A percentile compares a stretch with the other conserved stretches of the same genome.
Evolutionary conservation across 768 basidiomycete species (phyloP).

Genomic region (Boletus bicolor): DNA sequence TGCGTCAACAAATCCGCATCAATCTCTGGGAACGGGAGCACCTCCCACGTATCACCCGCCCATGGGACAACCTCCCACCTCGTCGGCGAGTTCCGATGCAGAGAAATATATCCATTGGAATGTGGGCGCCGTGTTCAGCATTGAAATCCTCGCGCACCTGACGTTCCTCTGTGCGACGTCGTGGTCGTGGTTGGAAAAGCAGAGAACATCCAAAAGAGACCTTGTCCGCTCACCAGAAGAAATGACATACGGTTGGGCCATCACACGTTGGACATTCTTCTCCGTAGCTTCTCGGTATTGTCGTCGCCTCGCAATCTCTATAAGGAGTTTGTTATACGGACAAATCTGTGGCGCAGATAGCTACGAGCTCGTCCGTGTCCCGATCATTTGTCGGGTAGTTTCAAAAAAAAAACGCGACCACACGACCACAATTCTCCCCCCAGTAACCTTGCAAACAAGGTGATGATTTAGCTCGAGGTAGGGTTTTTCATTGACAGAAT

Average conservation of each 20-base stretch:
- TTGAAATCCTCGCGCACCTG: slow-evolving; percentile 66
- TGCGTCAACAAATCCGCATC: slow-evolving; percentile 55
- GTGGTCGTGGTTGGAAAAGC: not conserved
- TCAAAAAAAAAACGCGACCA: too few species aligned
- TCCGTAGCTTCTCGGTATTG: slow-evolving; percentile 66
- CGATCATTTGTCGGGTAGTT: too few species aligned
- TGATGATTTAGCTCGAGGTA: too few species aligned
- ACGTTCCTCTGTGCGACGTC: slow-evolving; percentile 55
- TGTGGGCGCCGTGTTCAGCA: slow-evolving; percentile 63
- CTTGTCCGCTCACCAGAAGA: slow-evolving; percentile 49
- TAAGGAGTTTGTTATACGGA: slow-evolving; percentile 65
- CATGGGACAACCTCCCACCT: slow-evolving; percentile 65
- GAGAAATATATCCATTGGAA: slow-evolving; percentile 78
- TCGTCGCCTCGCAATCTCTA: slow-evolving; percentile 69
- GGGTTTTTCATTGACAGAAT: too few species aligned
- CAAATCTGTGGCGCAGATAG: slow-evolving; percentile 59
- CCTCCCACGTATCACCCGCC: slow-evolving; percentile 52
- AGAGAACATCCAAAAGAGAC: not conserved
- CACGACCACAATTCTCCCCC: too few species aligned
- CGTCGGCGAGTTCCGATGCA: slow-evolving; percentile 72
- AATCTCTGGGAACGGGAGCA: slow-evolving; percentile 64
- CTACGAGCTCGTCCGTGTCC: too few species aligned
- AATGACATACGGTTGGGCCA: slow-evolving; percentile 60
- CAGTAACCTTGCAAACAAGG: too few species aligned
- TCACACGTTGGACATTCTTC: slow-evolving; percentile 63